Conservation (phyloP, 2,329 filamentous ascomycete genomes). For the Trichoderma koningii region DNA sequence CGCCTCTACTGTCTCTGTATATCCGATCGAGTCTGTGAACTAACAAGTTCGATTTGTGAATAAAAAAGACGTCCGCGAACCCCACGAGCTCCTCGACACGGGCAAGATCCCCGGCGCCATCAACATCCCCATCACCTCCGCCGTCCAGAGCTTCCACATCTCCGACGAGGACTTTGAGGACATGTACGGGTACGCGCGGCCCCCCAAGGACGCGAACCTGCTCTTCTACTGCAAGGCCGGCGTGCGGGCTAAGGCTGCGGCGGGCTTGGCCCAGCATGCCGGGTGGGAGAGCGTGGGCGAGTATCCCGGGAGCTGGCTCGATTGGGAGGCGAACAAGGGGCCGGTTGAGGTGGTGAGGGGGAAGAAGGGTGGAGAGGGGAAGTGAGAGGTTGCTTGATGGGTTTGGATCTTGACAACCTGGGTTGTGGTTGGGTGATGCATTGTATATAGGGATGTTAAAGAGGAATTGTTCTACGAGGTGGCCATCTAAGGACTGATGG, state of each 20-base stretch:
- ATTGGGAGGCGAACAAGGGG: slow-evolving; percentile 78
- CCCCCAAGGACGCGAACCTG: slow-evolving; percentile 55
- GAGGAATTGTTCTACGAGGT: too few relatives aligned
- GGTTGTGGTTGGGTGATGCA: background rate
- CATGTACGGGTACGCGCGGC: slow-evolving; percentile 76
- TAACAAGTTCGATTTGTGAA: background rate
- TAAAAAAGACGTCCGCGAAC: slow-evolving; percentile 68
- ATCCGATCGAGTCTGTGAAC: background rate
- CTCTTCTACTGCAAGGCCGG: slow-evolving; percentile 95
- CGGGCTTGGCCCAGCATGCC: slow-evolving; percentile 71
- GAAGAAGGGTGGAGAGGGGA: slow-evolving; percentile 1
- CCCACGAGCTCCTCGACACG: slow-evolving; percentile 61
- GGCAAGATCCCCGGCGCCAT: slow-evolving; percentile 78
- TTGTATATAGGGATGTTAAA: background rate
- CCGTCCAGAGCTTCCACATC: slow-evolving; percentile 79
- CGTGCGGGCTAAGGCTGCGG: slow-evolving; percentile 77
- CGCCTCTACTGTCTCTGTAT: background rate
- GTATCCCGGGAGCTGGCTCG: slow-evolving; percentile 75
- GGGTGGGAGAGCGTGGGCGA: slow-evolving; percentile 74
- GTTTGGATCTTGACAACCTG: background rate
- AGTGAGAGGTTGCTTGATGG: background rate
- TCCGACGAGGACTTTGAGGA: slow-evolving; percentile 77
- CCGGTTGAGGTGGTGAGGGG: slow-evolving; percentile 42
- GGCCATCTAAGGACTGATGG: background rate
- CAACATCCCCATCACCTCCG: slow-evolving; percentile 77